Percentiles rank a stretch among this genome's conserved stretches.
Evolutionary conservation across 2,329 filamentous ascomycete species (phyloP).

Genomic region (Lachnellula hyalina): DNA sequence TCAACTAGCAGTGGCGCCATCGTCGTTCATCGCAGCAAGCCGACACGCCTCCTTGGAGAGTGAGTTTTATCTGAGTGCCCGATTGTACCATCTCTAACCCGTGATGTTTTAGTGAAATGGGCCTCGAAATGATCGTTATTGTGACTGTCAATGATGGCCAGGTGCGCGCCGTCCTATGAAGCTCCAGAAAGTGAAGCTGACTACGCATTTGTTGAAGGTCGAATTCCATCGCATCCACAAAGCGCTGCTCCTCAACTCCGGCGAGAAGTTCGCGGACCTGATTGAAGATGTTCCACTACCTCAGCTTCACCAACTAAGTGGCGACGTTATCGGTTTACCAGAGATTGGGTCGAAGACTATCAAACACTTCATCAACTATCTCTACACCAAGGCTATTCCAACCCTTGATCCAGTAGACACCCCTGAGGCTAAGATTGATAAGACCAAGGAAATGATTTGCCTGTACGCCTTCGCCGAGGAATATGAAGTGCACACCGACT

Average conservation of each 20-base stretch:
- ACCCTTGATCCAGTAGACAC: neutral
- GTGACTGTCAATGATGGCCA: conserved; percentile 1
- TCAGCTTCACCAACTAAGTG: neutral
- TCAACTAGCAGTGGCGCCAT: no score
- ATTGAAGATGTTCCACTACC: neutral
- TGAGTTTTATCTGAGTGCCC: no score
- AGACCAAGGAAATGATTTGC: conserved; percentile 11
- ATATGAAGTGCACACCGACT: conserved; percentile 1
- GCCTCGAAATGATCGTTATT: conserved; percentile 12
- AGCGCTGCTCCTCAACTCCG: conserved; percentile 9
- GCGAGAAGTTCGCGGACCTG: neutral
- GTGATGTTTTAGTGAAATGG: conserved; percentile 8
- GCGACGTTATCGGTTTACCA: neutral
- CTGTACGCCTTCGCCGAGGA: conserved; percentile 19
- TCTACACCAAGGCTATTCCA: conserved; percentile 17
- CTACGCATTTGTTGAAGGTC: neutral
- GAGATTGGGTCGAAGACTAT: conserved; percentile 3
- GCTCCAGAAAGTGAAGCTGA: no score
- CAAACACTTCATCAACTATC: conserved; percentile 18
- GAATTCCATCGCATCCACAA: conserved; percentile 10
- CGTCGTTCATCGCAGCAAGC: no score
- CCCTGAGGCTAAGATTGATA: neutral
- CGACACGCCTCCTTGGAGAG: no score
- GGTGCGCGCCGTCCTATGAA: no score
- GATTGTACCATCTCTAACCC: neutral